A percentile compares a stretch with the other conserved stretches of the same genome.
Evolutionary conservation across 768 basidiomycete species (phyloP).

Genomic region (Hydnum rufescens): DNA sequence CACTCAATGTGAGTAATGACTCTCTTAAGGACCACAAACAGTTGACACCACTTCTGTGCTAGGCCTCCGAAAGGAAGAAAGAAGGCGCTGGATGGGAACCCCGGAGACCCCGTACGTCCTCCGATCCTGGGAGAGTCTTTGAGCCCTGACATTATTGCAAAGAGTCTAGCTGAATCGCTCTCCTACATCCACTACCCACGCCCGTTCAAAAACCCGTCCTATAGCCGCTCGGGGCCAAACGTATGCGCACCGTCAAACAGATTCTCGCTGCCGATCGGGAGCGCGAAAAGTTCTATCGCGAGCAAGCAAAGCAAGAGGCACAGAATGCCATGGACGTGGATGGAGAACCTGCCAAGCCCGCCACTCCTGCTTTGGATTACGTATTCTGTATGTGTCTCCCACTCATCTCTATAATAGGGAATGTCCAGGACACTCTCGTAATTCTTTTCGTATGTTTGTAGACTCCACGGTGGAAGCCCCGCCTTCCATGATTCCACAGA

Average conservation of each 20-base stretch:
- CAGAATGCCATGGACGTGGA: conserved; percentile 28
- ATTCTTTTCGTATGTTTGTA: conserved; percentile 15
- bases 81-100: no score
- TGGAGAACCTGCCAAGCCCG: conserved; percentile 3
- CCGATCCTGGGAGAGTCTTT: no score
- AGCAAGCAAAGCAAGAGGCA: conserved; percentile 4
- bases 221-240: conserved; percentile 47
- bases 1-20: no score
- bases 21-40: no score
- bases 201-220: conserved; percentile 54
- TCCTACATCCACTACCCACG: conserved; percentile 50
- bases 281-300: conserved; percentile 28
- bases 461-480: conserved; percentile 72
- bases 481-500: conserved; percentile 56
- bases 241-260: conserved; percentile 63
- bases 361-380: conserved; percentile 22
- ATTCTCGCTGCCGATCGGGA: conserved; percentile 65
- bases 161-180: conserved; percentile 57
- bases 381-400: conserved; percentile 45
- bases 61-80: no score
- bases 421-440: background rate
- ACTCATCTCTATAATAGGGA: background rate
- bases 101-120: no score
- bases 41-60: no score
- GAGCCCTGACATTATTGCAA: no score